These are phyloP conservation scores for Echinosophora koreensis DNA, from an alignment of 306 rosid species.

Conservation along the genomic window DNA sequence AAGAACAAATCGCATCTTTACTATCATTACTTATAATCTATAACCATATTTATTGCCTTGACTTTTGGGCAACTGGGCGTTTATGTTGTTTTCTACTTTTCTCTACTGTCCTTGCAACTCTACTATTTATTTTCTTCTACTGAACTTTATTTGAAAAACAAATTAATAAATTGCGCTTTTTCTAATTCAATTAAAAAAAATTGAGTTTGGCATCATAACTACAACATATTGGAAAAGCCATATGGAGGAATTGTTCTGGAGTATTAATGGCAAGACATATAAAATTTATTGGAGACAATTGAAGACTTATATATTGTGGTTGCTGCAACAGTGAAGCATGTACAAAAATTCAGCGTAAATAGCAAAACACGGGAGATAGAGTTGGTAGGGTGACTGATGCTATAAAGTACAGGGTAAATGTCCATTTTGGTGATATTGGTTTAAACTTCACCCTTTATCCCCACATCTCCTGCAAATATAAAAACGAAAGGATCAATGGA, in stretches of 20 bases:
- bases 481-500: too few species aligned
- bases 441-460: too few species aligned
- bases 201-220: neutral
- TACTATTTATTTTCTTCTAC: neutral
- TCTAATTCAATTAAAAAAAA: neutral
- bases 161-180: too few species aligned
- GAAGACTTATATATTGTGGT: too few species aligned
- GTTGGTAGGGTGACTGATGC: neutral
- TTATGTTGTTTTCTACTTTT: conserved; percentile 17
- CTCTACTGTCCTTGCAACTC: neutral
- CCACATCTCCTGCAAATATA: too few species aligned
- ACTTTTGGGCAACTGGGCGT: neutral
- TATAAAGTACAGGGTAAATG: too few species aligned
- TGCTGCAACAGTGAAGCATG: neutral
- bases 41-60: conserved; percentile 17
- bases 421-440: too few species aligned
- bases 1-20: neutral
- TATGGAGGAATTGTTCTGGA: neutral
- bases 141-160: neutral
- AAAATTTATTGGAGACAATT: neutral
- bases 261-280: neutral
- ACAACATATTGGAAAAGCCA: neutral
- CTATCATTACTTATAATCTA: conserved; percentile 9
- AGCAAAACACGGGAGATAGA: neutral
- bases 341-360: neutral